Evolutionary conservation across 257 asterid genomes (phyloP), one percentile per base, ranked within the genome.

Genomic region (Sherardia arvensis): DNA sequence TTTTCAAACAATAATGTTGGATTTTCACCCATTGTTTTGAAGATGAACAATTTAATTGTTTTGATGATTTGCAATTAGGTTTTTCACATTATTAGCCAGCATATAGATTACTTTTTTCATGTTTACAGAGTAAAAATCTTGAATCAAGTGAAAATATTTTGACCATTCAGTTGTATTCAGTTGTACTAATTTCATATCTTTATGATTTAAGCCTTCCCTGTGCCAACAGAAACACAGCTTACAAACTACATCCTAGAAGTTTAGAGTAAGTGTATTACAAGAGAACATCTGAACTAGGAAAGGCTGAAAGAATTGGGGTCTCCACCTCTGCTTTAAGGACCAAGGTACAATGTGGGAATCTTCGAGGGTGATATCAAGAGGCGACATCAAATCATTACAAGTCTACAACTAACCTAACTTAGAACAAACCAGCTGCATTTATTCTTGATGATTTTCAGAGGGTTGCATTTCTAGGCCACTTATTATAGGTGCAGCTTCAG

Each of bases 401-500:
- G n/a, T 33, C 40, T 33, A 33, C 40, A 8, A 33, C 59, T 32
- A 60, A 29, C 18, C 62, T 61, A 25, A 55, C 18, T 49, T 32
- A 61, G 56, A 26, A 7, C 60, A 29, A 17, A 56, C 15, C 43
- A 59, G 25, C 21, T 34, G 21, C 58, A 53, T 65, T 65, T 6
- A 23, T 25, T 21, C 17, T 21, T 32, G 33, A 22, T n/a, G 8
- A 7, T 26, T 10, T 9, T 14, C 30, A 6, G 55, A 25, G 7
- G 23, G 17, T 27, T 26, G 68, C 40, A 12, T 61, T 15, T 17
- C 3, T 0, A 53, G 32, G 18, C 43, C 36, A 55, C 27, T 11
- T 10, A 4, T 21, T 21, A 33, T 28, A n/a, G n/a, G 7, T 14
- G 69, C 45, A 66, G 47, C 66, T 70, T 56, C 74, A 72, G 68